Conservation (phyloP, 352 stramenopile genomes). For the Blastocystis sp. region DNA sequence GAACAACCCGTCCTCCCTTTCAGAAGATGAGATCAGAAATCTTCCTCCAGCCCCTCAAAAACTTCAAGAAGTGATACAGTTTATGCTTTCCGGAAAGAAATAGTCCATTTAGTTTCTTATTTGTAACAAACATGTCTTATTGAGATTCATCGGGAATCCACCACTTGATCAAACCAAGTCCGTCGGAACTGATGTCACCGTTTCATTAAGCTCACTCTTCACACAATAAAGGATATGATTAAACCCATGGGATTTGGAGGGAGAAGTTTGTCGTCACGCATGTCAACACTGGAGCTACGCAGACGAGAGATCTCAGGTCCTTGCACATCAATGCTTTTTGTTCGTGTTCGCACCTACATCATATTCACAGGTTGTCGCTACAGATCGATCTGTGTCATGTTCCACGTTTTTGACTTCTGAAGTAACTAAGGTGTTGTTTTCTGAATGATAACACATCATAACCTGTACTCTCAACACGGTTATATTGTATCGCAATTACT, state of each 20-base stretch:
- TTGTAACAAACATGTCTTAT: constrained; percentile 44
- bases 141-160: constrained; percentile 60
- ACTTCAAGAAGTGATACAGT: background rate
- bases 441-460: background rate
- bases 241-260: constrained; percentile 54
- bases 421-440: constrained; percentile 49
- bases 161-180: constrained; percentile 56
- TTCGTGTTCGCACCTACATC: background rate
- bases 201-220: background rate
- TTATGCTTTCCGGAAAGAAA: constrained; percentile 16
- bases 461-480: constrained; percentile 15
- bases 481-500: constrained; percentile 43
- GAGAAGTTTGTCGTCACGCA: constrained; percentile 27
- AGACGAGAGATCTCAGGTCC: constrained; percentile 38
- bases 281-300: constrained; percentile 52
- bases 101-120: constrained; percentile 40
- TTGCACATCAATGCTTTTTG: constrained; percentile 54
- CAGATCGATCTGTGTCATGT: background rate
- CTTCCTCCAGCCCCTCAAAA: background rate
- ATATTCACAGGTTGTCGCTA: background rate
- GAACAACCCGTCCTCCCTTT: background rate
- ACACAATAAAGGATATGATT: constrained; percentile 48
- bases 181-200: constrained; percentile 54
- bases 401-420: constrained; percentile 56
- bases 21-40: background rate